Base-by-base conservation (phyloP, 2,329 filamentous ascomycete genomes). In the Fusarium equiseti region DNA sequence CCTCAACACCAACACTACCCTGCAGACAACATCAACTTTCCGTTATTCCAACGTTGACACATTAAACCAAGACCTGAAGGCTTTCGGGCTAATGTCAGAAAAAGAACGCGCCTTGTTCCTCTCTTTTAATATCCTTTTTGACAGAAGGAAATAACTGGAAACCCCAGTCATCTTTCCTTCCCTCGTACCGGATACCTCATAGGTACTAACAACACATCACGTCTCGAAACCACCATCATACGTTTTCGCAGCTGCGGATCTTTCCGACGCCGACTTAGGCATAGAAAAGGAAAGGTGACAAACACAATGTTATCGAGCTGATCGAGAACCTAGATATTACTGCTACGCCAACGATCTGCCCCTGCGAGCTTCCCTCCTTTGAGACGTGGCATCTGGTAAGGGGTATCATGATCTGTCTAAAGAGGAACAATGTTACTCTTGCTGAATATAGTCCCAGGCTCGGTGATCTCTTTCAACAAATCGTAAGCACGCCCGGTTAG, bases 401-500 rank as follows among this genome's bases (percentile, higher is more conserved):
- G 43, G 29, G 10, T 8, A 27, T 12, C 6, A 31, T 26, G 8
- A 26, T 31, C 18, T 20, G 9, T 12, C 18, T 5, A 12, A 20
- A 20, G 15, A 12, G 6, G 12, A 13, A 4, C 8, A 16, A 2
- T 9, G 0, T 3, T 2, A 1, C 0, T 6, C 0, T 3, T 20
- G 4, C 4, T 27, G 32, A n/a, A 40, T 51, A 50, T 63, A 48
- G 7, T 7, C 4, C 0, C 20, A 42, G 3, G 12, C 27, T 26
- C 4, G 3, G 0, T 12, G 0, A 1, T 0, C 1, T 4, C 3
- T 8, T n/a, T 24, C 54, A 71, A 57, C 57, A 72, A 29, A 56
- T 57, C 67, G 57, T 58, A 85, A 79, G 79, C 79, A 80, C 79
- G 77, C 79, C 77, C 80, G 75, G 73, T 74, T 76, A 76, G 75